These are phyloP conservation scores for Rhinocladiella similis DNA, from an alignment of 2,329 filamentous ascomycete genomes.

Conservation along the genomic window DNA sequence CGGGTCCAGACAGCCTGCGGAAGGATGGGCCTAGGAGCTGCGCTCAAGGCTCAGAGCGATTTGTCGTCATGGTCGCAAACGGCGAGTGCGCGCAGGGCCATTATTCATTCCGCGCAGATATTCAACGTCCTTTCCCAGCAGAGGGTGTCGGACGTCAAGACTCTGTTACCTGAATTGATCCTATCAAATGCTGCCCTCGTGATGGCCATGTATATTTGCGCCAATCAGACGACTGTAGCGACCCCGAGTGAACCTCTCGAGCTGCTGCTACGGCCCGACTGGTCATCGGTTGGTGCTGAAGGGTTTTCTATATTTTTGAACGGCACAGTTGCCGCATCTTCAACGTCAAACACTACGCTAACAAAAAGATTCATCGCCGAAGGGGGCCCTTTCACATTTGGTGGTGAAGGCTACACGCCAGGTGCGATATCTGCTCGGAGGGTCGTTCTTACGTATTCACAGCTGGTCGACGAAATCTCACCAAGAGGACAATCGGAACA, in stretches of 20 bases:
- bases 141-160: constrained; percentile 48
- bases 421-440: constrained; percentile 1
- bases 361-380: background rate
- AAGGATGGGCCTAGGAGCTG: background rate
- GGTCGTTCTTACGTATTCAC: constrained; percentile 6
- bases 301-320: background rate
- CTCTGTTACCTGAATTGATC: background rate
- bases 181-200: constrained; percentile 8
- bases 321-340: background rate
- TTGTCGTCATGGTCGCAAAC: constrained; percentile 53
- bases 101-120: constrained; percentile 53
- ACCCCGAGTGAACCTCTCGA: background rate
- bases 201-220: constrained; percentile 3
- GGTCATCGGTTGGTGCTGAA: background rate
- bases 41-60: constrained; percentile 43
- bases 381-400: constrained; percentile 1
- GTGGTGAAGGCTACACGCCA: background rate
- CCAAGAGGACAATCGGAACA: constrained; percentile 1
- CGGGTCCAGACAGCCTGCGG: constrained; percentile 7
- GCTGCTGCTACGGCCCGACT: constrained; percentile 3
- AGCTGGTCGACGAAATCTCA: constrained; percentile 7
- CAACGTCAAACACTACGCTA: background rate
- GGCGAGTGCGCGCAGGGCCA: constrained; percentile 49
- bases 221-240: background rate
- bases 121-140: constrained; percentile 52